Evolutionary conservation across 2,329 filamentous ascomycete species (phyloP).

Genomic region (Tetracladium maxilliforme): DNA sequence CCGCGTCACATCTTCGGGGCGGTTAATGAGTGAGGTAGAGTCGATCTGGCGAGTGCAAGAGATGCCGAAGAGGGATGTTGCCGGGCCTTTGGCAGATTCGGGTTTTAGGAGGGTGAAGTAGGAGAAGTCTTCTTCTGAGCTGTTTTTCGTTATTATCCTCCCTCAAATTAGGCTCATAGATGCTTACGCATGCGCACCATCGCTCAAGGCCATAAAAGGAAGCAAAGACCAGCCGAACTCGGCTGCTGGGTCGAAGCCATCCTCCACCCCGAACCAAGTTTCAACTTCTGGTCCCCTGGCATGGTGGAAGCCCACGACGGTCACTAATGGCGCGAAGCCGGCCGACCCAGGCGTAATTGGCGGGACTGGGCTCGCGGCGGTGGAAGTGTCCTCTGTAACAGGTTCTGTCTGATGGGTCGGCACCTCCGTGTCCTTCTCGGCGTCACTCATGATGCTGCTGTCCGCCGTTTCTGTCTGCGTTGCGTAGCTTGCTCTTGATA

Average conservation of each 20-base stretch:
- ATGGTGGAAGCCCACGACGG: constrained; percentile 76
- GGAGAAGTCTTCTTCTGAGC: constrained; percentile 87
- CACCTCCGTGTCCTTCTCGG: too few species aligned
- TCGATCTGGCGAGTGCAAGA: constrained; percentile 89
- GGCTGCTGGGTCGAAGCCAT: constrained; percentile 61
- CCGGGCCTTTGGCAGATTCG: constrained; percentile 33
- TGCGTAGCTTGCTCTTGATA: too few species aligned
- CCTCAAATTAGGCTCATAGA: too few species aligned
- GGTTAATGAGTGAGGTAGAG: constrained; percentile 58
- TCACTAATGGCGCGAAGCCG: constrained; percentile 53
- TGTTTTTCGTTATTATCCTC: constrained; percentile 18
- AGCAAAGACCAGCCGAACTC: constrained; percentile 85
- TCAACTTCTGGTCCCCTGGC: constrained; percentile 85
- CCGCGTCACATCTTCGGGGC: constrained; percentile 81
- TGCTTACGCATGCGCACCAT: constrained; percentile 88
- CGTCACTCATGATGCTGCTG: too few species aligned
- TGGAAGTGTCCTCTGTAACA: too few species aligned
- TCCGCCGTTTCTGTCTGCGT: too few species aligned
- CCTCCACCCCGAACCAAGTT: constrained; percentile 67
- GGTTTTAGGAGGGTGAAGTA: constrained; percentile 84
- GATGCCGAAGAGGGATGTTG: constrained; percentile 86
- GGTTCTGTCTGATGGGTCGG: too few species aligned
- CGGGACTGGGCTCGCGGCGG: too few species aligned
- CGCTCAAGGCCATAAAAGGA: constrained; percentile 92
- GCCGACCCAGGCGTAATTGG: constrained; percentile 6